Conservation (phyloP, 2,329 filamentous ascomycete genomes). For the Cladosporium sp. region DNA sequence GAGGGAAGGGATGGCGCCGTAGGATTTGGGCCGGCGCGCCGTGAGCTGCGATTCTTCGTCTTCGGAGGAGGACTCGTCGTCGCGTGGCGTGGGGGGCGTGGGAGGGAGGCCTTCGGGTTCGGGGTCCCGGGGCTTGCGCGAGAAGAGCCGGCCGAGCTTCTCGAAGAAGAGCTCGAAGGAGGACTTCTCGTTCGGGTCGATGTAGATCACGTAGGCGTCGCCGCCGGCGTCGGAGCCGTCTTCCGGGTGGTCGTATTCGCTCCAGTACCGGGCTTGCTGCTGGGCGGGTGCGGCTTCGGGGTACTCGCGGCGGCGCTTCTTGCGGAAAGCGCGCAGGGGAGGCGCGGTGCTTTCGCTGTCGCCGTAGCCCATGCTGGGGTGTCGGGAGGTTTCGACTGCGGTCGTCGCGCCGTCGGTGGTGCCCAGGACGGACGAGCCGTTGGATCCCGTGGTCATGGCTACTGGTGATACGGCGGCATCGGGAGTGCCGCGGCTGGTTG, state of each 20-base stretch:
- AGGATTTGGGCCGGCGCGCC: not conserved
- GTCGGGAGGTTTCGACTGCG: conserved; percentile 26
- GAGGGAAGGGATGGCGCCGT: not conserved
- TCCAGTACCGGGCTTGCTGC: conserved; percentile 59
- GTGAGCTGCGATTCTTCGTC: conserved; percentile 20
- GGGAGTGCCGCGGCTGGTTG: conserved; percentile 16
- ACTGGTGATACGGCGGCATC: conserved; percentile 19
- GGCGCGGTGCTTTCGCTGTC: conserved; percentile 34
- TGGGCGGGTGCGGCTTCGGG: conserved; percentile 16
- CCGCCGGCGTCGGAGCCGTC: conserved; percentile 53
- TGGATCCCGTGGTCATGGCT: conserved; percentile 30
- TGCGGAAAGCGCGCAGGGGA: conserved; percentile 37
- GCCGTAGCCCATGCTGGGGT: conserved; percentile 21
- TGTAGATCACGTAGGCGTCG: conserved; percentile 62
- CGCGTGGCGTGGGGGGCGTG: conserved; percentile 13
- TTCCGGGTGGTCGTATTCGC: conserved; percentile 79
- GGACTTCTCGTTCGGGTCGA: conserved; percentile 63
- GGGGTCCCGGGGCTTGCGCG: conserved; percentile 19
- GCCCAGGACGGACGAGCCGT: conserved; percentile 32
- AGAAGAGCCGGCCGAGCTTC: conserved; percentile 36
- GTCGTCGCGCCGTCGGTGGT: conserved; percentile 26
- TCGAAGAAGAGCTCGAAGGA: conserved; percentile 59
- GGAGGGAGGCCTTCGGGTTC: conserved; percentile 22
- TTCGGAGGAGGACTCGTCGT: conserved; percentile 27
- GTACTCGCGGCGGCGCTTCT: conserved; percentile 35